Evolutionary conservation across 257 asterid species (phyloP).

Genomic region (Solanum phureja): DNA sequence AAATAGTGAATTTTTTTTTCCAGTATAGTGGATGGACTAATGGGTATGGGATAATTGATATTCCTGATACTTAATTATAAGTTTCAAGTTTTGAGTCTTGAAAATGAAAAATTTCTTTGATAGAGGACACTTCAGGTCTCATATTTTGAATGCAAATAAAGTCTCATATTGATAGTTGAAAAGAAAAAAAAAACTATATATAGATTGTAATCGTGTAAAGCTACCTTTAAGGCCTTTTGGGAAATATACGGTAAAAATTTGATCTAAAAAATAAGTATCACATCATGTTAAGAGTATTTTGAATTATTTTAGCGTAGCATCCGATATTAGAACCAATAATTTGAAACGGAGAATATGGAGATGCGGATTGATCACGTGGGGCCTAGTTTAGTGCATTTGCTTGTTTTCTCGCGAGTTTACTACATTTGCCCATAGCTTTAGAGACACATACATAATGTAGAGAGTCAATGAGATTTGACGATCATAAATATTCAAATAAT

Average conservation of each 20-base stretch:
- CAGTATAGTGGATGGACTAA: too few relatives aligned
- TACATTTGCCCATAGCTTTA: background rate
- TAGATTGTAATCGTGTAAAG: background rate
- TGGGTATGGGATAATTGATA: background rate
- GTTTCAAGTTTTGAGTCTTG: background rate
- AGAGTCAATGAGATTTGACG: background rate
- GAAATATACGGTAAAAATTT: accelerated
- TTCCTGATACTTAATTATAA: background rate
- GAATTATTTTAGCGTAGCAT: background rate
- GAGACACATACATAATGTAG: background rate
- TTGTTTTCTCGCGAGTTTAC: background rate
- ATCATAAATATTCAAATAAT: background rate
- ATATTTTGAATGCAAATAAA: background rate
- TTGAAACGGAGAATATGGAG: background rate
- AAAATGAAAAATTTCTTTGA: accelerated
- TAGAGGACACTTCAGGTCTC: background rate
- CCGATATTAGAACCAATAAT: background rate
- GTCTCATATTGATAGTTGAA: background rate
- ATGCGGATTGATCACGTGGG: background rate
- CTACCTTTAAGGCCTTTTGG: background rate
- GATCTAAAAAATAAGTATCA: background rate
- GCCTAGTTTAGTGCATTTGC: background rate
- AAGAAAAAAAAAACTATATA: background rate
- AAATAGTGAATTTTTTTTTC: too few relatives aligned
- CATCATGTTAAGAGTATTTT: background rate